These are phyloP conservation scores for Candida buenavistaensis DNA, from an alignment of 1,139 yeast genomes.

Conservation along the genomic window DNA sequence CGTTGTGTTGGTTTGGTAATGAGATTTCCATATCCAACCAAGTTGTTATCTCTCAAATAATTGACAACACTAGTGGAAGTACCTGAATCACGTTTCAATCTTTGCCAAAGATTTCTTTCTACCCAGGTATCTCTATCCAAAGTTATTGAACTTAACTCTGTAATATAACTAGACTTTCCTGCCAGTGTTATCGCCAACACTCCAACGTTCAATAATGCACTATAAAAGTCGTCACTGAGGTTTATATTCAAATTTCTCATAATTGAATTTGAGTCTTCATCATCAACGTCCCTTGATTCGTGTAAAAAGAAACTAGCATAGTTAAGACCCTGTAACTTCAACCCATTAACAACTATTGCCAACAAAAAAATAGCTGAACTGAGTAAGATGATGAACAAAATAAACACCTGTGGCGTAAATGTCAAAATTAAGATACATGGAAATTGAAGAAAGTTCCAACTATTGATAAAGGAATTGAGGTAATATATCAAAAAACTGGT, in stretches of 20 bases:
- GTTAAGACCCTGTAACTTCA: constrained; percentile 43
- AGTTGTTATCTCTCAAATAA: constrained; percentile 19
- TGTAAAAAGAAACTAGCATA: constrained; percentile 46
- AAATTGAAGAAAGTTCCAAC: constrained; percentile 41
- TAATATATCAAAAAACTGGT: constrained; percentile 49
- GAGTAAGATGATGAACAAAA: constrained; percentile 47
- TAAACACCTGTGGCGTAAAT: constrained; percentile 59
- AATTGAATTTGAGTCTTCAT: constrained; percentile 27
- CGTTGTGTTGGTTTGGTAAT: constrained; percentile 29
- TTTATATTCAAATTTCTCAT: constrained; percentile 28
- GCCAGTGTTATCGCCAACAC: constrained; percentile 65
- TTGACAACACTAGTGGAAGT: constrained; percentile 8
- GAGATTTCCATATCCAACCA: constrained; percentile 35
- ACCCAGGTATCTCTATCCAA: constrained; percentile 60
- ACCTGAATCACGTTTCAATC: constrained; percentile 9
- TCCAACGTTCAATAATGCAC: constrained; percentile 60
- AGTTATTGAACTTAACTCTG: constrained; percentile 54
- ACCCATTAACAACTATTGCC: constrained; percentile 63
- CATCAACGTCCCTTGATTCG: constrained; percentile 26
- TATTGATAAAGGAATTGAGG: constrained; percentile 28
- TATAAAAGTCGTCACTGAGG: constrained; percentile 64
- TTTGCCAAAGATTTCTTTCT: constrained; percentile 39
- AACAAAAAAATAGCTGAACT: constrained; percentile 53
- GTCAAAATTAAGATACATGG: constrained; percentile 59
- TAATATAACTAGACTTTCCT: constrained; percentile 63